Evolutionary conservation across 2,329 filamentous ascomycete genomes (phyloP).

Genomic region (Arthrobotrys sinensis): DNA sequence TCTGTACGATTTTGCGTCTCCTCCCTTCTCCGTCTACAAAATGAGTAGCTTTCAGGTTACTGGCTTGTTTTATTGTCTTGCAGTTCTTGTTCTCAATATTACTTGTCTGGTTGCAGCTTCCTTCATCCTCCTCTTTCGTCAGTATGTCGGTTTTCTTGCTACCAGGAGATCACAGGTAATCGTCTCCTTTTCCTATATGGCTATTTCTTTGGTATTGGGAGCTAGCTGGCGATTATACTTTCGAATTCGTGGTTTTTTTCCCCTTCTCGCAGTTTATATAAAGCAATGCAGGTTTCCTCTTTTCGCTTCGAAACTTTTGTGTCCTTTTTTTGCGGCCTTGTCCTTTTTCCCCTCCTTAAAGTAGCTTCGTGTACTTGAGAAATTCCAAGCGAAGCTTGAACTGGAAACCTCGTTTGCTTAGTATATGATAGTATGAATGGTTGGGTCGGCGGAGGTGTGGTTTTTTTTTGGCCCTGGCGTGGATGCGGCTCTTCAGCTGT

Average conservation of each 20-base stretch:
- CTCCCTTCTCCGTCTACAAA: conserved; percentile 1
- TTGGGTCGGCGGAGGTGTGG: conserved; percentile 1
- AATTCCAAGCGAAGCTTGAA: conserved; percentile 12
- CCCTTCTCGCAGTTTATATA: conserved; percentile 18
- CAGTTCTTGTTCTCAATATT: conserved; percentile 8
- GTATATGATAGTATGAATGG: background rate
- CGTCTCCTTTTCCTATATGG: conserved; percentile 23
- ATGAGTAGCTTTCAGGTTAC: conserved; percentile 9
- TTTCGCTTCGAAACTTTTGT: background rate
- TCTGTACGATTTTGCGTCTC: conserved; percentile 1
- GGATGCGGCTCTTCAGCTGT: background rate
- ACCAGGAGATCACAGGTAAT: conserved; percentile 26
- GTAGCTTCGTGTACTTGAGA: conserved; percentile 9
- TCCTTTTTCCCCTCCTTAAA: background rate
- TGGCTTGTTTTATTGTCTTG: conserved; percentile 4
- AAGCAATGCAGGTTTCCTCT: conserved; percentile 12
- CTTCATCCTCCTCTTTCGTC: background rate
- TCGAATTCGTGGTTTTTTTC: background rate
- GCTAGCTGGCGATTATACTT: conserved; percentile 14
- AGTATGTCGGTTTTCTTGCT: conserved; percentile 15
- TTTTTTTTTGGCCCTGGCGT: conserved; percentile 2
- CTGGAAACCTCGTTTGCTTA: background rate
- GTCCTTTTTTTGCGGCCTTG: background rate
- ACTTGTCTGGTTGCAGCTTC: conserved; percentile 16
- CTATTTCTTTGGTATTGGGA: conserved; percentile 28